phyloP scores from a whole-genome alignment of 768 basidiomycete genomes.

The Russula brevipes region DNA sequence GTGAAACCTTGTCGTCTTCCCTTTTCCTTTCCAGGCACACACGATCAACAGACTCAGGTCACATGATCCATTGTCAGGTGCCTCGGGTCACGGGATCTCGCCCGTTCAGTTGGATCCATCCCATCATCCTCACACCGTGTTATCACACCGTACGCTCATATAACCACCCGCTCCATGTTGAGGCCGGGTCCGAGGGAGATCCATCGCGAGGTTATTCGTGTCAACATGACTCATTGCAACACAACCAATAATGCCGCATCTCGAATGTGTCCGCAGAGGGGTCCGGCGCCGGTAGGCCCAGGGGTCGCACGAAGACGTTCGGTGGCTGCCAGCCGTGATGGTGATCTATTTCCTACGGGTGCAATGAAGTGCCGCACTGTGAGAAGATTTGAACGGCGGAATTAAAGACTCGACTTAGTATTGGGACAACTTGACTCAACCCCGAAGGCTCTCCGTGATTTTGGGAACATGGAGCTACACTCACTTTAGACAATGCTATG shows the following conservation, averaged over 20 bases:
- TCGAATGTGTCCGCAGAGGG: background rate
- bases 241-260: background rate
- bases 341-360: background rate
- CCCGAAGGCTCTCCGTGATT: background rate
- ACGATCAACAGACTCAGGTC: slow-evolving; percentile 15
- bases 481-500: background rate
- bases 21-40: background rate
- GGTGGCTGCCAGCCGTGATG: background rate
- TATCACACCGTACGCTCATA: background rate
- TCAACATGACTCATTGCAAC: background rate
- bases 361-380: background rate
- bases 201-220: background rate
- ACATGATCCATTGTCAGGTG: slow-evolving; percentile 4
- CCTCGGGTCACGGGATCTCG: background rate
- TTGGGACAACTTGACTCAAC: slow-evolving; percentile 1
- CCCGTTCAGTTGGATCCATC: background rate
- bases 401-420: background rate
- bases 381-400: background rate
- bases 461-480: background rate
- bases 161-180: background rate
- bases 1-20: slow-evolving; percentile 21
- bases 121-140: too few relatives aligned
- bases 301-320: background rate
- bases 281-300: background rate
- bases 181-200: background rate